Evolutionary conservation across 345 rosid species (phyloP), one percentile per base, ranked within the genome.

Genomic region (Orychophragmus violaceus): DNA sequence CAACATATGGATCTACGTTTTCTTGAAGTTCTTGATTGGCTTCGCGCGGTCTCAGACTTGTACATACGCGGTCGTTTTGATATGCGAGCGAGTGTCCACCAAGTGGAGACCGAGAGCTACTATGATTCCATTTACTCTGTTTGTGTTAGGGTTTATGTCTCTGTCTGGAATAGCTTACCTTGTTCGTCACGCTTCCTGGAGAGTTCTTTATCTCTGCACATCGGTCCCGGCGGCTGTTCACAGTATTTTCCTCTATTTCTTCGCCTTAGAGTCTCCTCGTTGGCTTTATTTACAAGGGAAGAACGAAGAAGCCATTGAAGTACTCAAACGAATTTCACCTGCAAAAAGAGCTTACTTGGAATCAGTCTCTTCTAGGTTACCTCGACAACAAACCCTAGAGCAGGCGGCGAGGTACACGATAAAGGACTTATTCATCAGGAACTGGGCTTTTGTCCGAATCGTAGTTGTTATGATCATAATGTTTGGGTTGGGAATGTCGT

Each of bases 221-320:
- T 76, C 84, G 3, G 32, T 74, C 23, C 85, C 85, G 2, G 58
- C 82, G 6, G 18, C 66, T 1, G 21, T 76, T 6, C 78, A 74
- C 53, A 66, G 79, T 30, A n/a, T 61, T 22, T 14, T 72, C 7
- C 41, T 71, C 30, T 68, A 64, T 12, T 60, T 79, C 46, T 69
- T 79, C 1, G 79, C 78, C 33, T 28, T 59, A 3, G 87, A 85
- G 77, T 85, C 85, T 11, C 87, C 90, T 0, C 78, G 87, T 24
- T 85, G 87, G 87, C 81, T 82, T 2, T 70, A 79, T 29, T 14
- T 79, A 30, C 76, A 36, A 35, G 83, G 87, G n/a, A 75, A 79
- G 13, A 67, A 55, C 21, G 74, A 77, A 16, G 89, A 88, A 68
- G 95, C 89, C 1, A 37, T 79, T 16, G 64, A 57, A 10, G 77